Conservation (phyloP, 805 yeast species). For the Ogataea chonburiensis region DNA sequence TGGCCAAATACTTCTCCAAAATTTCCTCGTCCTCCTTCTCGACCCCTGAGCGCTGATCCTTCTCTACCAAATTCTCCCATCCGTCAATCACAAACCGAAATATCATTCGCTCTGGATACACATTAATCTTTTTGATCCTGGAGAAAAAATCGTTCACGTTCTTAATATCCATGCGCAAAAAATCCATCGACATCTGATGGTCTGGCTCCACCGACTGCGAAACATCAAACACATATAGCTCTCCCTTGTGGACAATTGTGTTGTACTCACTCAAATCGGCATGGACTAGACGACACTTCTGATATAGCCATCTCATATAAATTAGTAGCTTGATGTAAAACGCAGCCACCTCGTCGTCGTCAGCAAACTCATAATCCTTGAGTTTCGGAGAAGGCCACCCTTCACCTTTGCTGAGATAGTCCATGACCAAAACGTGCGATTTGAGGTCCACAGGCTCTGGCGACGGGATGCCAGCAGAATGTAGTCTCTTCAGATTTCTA, state of each 20-base stretch:
- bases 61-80: conserved; percentile 28
- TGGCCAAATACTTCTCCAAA: conserved; percentile 42
- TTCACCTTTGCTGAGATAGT: conserved; percentile 70
- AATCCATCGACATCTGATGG: conserved; percentile 95
- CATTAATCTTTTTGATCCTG: conserved; percentile 65
- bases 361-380: conserved; percentile 75
- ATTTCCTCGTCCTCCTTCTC: conserved; percentile 35
- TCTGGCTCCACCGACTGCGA: conserved; percentile 98
- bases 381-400: conserved; percentile 92
- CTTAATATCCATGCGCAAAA: conserved; percentile 95
- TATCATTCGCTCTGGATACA: conserved; percentile 77
- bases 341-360: conserved; percentile 60
- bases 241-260: conserved; percentile 75
- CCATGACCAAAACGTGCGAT: conserved; percentile 93
- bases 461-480: conserved; percentile 79
- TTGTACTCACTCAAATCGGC: conserved; percentile 97
- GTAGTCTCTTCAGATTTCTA: conserved; percentile 81
- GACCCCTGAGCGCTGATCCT: conserved; percentile 30
- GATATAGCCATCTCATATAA: conserved; percentile 84
- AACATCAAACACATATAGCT: conserved; percentile 88
- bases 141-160: conserved; percentile 87
- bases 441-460: conserved; percentile 90
- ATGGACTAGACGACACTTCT: conserved; percentile 86
- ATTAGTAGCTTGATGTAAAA: conserved; percentile 78
- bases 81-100: conserved; percentile 73